Evolutionary conservation across 257 asterid genomes (phyloP), one percentile per base, ranked within the genome.

Genomic region (Primulina eburnea): DNA sequence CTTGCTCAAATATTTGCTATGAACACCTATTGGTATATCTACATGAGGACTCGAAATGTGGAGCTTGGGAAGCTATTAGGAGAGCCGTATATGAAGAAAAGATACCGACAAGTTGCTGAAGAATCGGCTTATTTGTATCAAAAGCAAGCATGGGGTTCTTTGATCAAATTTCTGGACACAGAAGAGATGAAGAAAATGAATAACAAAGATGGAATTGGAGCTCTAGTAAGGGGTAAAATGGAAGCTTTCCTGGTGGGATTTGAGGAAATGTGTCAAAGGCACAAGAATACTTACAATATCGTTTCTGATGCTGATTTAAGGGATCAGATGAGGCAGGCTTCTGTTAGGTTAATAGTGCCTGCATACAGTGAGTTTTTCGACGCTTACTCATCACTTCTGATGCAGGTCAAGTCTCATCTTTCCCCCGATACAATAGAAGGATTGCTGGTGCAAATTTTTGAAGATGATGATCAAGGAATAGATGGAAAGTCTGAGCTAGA

Each of bases 21-120:
- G 95, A 90, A 90, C 68, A 79, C 90, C 0, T 87, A 81, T n/a
- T 88, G 97, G 96, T 90, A 87, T 71, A 84, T 90, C 5, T 88
- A 89, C 85, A 90, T 89, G 95, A 77, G 97, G 82, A 77, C 78
- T 14, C 76, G 84, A 18, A 79, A 72, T 34, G 80, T 83, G 0
- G 96, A 91, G 53, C 88, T 91, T 0, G 95, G 89, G 28, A 83
- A 69, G 74, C 26, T 91, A 1, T 5, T 91, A 34, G 97, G 95
- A 18, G 97, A 91, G 32, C 70, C 76, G 11, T 82, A 87, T 74
- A 68, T 89, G 87, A 91, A 86, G 73, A 83, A 71, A 66, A 82
- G 82, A 66, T 91, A 82, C 79, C 74, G 93, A 64, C 33, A 75
- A 1, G 83, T 76, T 0, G 97, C 96, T 0, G 96, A 91, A 62